Evolutionary conservation across 495 filamentous ascomycete species (phyloP).

Genomic region (Filosporella fistucella): DNA sequence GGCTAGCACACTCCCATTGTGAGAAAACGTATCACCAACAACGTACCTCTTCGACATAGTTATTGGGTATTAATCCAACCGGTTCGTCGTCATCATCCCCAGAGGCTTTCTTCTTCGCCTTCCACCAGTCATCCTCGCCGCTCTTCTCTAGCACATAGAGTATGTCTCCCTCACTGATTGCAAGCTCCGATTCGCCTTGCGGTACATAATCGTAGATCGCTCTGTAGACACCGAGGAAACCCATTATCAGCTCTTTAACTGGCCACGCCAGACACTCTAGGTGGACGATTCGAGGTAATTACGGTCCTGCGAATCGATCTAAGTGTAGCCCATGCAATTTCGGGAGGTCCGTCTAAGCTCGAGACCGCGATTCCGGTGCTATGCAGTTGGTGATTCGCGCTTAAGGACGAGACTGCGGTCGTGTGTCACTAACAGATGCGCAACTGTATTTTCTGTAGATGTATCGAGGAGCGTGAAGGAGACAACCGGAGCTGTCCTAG

Average conservation of each 20-base stretch:
- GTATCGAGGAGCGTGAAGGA: too few relatives aligned
- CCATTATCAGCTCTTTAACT: slow-evolving; percentile 34
- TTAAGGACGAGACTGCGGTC: too few relatives aligned
- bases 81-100: slow-evolving; percentile 92
- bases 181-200: slow-evolving; percentile 82
- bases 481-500: too few relatives aligned
- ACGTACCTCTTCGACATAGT: slow-evolving; percentile 94
- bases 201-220: slow-evolving; percentile 92
- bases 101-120: slow-evolving; percentile 93
- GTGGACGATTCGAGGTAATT: slow-evolving; percentile 13
- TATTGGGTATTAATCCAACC: slow-evolving; percentile 86
- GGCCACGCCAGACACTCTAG: slow-evolving; percentile 4
- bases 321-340: slow-evolving; percentile 21
- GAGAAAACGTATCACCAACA: too few relatives aligned
- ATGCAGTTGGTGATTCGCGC: too few relatives aligned
- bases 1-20: too few relatives aligned
- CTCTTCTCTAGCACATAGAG: slow-evolving; percentile 91
- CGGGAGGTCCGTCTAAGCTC: slow-evolving; percentile 14
- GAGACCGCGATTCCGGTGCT: slow-evolving; percentile 17
- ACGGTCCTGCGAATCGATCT: slow-evolving; percentile 11
- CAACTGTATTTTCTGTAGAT: too few relatives aligned
- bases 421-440: too few relatives aligned
- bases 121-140: slow-evolving; percentile 94
- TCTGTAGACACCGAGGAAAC: slow-evolving; percentile 86
- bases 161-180: slow-evolving; percentile 83